phyloP scores from a whole-genome alignment of 495 filamentous ascomycete species.

The Lasiosphaeris hirsuta region DNA sequence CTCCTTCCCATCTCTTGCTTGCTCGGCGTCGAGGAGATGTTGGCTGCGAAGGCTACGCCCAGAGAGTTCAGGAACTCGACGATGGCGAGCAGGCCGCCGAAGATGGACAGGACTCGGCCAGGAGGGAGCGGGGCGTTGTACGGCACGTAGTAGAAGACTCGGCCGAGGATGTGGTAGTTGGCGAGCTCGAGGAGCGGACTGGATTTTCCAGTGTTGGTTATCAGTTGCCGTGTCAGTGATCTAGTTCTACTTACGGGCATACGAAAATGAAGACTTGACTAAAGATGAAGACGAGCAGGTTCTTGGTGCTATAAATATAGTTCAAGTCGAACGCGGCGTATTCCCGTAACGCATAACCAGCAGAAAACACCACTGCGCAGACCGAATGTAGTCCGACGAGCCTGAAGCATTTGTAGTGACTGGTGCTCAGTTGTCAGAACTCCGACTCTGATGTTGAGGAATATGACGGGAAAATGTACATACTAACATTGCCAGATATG shows the following conservation, averaged over 20 bases:
- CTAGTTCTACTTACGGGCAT: slow-evolving; percentile 27
- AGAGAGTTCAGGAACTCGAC: slow-evolving; percentile 34
- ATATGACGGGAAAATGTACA: slow-evolving; percentile 4
- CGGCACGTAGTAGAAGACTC: slow-evolving; percentile 36
- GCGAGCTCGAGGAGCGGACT: slow-evolving; percentile 39
- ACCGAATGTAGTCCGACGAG: slow-evolving; percentile 27
- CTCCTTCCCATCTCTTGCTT: slow-evolving; percentile 20
- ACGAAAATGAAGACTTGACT: slow-evolving; percentile 34
- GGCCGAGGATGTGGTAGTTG: slow-evolving; percentile 40
- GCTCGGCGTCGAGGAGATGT: slow-evolving; percentile 13
- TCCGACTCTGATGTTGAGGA: neutral
- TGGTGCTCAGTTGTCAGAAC: slow-evolving; percentile 3
- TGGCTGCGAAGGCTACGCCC: slow-evolving; percentile 29
- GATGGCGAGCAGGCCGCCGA: slow-evolving; percentile 29
- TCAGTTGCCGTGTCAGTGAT: neutral
- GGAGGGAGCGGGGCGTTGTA: slow-evolving; percentile 29
- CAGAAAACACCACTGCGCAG: slow-evolving; percentile 25
- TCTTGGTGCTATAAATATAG: slow-evolving; percentile 26
- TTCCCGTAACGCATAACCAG: slow-evolving; percentile 31
- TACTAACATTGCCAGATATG: slow-evolving; percentile 35
- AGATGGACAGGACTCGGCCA: slow-evolving; percentile 25
- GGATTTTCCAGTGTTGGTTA: neutral
- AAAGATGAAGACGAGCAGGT: slow-evolving; percentile 24
- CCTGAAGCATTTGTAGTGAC: slow-evolving; percentile 28
- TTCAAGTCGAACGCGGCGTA: slow-evolving; percentile 26